Base-by-base conservation (phyloP, 2,329 filamentous ascomycete species). In the Colletotrichum tropicicola region DNA sequence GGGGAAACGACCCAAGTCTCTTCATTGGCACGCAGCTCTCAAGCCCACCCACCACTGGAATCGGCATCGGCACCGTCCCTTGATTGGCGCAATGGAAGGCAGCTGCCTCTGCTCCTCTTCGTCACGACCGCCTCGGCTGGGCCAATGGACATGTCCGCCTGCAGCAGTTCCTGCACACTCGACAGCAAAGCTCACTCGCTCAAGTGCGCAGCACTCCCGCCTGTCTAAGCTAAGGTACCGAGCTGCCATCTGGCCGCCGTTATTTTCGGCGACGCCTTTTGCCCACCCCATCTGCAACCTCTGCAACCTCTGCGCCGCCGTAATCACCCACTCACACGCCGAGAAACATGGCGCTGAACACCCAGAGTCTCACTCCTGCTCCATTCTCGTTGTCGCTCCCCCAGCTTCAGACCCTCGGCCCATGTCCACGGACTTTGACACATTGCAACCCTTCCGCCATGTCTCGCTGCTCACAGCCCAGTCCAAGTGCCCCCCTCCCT, bases 231-330 rank as follows among this genome's bases (percentile, higher is more conserved):
- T 32, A 32, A 32, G n/a, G n/a, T n/a, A 32, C 30, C 12, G 30
- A 6, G 30, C 30, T 7, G 30, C 12, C 30, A 32, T 32, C 30
- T 32, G 30, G 6, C 6, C 30, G n/a, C n/a, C n/a, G n/a, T n/a
- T 44, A 51, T 51, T 61, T 51, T 56, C 62, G 57, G 58, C 57
- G 39, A 61, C 44, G 13, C 44, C 61, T 55, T 44, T 57, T 55
- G 30, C 41, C 5, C 37, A 32, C 45, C 57, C 39, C 35, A 45
- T 44, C 57, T 51, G 43, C 49, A 55, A 15, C 27, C 17, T 49
- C 21, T 54, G 25, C 39, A 15, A 17, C 27, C 13, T 21, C 19
- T n/a, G 25, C 23, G 41, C 32, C 47, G 32, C n/a, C n/a, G n/a
- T n/a, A n/a, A n/a, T 28, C 32, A 32, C 25, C 47, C 45, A 53